Evolutionary conservation across 192 early-diverging fungal genomes (phyloP).

Genomic region (Podila clonocystis): DNA sequence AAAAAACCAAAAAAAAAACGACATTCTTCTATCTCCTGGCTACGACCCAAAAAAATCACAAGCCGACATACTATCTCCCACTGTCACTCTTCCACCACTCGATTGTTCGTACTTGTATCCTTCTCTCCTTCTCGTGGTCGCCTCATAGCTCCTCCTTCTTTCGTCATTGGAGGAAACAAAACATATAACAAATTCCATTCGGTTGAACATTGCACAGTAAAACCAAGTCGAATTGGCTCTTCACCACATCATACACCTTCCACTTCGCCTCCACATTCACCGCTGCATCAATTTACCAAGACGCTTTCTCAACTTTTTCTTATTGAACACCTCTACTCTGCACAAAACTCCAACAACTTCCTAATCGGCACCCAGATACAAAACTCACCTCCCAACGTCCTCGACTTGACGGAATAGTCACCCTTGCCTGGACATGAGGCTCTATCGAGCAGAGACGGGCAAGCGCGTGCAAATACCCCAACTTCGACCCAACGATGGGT

Average conservation of each 20-base stretch:
- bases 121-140: background rate
- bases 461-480: constrained; percentile 55
- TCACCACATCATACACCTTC: too few species aligned
- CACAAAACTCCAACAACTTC: too few species aligned
- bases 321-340: too few species aligned
- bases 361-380: too few species aligned
- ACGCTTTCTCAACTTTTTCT: too few species aligned
- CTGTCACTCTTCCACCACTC: background rate
- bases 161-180: background rate
- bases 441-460: constrained; percentile 68
- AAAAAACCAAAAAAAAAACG: background rate
- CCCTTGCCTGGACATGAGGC: constrained; percentile 58
- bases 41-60: background rate
- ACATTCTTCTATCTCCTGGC: background rate
- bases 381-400: too few species aligned
- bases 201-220: too few species aligned
- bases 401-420: background rate
- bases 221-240: too few species aligned
- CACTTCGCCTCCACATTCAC: too few species aligned
- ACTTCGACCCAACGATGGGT: constrained; percentile 53
- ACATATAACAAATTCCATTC: too few species aligned
- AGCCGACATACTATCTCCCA: background rate
- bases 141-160: background rate
- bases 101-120: background rate
- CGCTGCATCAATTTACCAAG: too few species aligned